These are phyloP conservation scores for Tuber borchii DNA, from an alignment of 495 filamentous ascomycete species.

Conservation along the genomic window DNA sequence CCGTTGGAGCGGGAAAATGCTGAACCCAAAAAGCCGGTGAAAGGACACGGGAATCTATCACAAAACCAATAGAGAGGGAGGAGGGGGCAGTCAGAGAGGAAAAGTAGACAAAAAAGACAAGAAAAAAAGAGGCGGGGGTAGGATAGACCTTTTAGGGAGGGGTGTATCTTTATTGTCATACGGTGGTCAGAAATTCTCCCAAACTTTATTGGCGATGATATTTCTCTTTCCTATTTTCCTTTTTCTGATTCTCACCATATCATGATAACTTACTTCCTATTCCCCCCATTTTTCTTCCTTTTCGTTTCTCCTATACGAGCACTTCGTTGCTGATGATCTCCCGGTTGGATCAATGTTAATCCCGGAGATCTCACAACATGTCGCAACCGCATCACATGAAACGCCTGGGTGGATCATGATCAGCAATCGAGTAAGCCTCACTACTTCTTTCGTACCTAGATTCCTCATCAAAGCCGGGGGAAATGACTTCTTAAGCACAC, in stretches of 20 bases:
- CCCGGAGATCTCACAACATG: neutral
- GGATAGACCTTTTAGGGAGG: neutral
- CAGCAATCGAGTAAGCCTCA: neutral
- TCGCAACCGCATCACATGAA: conserved; percentile 5
- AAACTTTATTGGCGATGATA: neutral
- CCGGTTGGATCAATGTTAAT: conserved; percentile 6
- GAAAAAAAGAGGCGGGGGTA: neutral
- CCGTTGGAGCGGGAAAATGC: conserved; percentile 2
- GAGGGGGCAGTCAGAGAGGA: neutral
- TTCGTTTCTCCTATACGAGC: neutral
- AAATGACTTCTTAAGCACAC: neutral
- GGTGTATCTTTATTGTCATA: neutral
- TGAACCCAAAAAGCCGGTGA: neutral
- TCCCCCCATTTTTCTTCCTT: neutral
- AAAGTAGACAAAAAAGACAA: neutral
- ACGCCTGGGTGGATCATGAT: conserved; percentile 1
- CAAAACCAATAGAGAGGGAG: neutral
- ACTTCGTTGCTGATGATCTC: neutral
- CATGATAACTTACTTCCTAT: neutral
- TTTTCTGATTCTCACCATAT: neutral
- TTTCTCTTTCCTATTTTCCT: neutral
- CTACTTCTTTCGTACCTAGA: neutral
- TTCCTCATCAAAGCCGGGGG: conserved; percentile 1
- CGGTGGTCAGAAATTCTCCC: neutral
- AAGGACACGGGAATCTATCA: neutral